Percentiles rank a stretch among this genome's conserved stretches.
Conservation (phyloP, 2,329 filamentous ascomycete species). For the Ceratocystis cubensis region DNA sequence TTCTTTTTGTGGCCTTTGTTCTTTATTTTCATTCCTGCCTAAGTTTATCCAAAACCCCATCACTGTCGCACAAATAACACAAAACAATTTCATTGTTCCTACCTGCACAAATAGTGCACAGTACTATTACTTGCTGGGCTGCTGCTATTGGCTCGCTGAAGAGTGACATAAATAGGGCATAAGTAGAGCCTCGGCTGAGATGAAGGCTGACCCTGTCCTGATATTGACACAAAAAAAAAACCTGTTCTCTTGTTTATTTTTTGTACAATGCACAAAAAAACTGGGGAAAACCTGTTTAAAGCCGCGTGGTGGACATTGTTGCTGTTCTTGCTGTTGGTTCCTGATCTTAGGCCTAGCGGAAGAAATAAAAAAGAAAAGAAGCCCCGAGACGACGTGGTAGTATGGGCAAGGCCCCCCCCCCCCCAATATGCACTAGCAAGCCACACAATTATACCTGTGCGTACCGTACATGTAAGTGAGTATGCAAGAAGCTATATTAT, state of each 20-base stretch:
- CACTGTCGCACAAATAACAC: neutral
- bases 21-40: too few species aligned
- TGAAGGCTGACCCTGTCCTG: neutral
- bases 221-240: neutral
- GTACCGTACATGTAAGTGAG: neutral
- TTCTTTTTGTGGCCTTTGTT: too few species aligned
- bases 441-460: too few species aligned
- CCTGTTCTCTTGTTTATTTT: neutral
- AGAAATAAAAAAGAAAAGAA: neutral
- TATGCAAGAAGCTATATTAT: neutral
- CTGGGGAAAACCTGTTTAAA: constrained; percentile 4
- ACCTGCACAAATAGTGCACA: neutral
- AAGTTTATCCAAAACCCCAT: too few species aligned
- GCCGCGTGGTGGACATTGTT: neutral
- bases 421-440: neutral
- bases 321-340: neutral
- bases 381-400: neutral
- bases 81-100: neutral
- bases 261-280: neutral
- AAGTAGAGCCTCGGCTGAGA: neutral
- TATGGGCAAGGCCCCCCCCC: neutral
- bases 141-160: neutral
- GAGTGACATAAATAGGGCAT: constrained; percentile 1
- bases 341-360: neutral
- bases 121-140: neutral